A percentile compares a stretch with the other conserved stretches of the same genome.
Conservation (phyloP, 2,329 filamentous ascomycete species). For the Bipolaris oryzae region DNA sequence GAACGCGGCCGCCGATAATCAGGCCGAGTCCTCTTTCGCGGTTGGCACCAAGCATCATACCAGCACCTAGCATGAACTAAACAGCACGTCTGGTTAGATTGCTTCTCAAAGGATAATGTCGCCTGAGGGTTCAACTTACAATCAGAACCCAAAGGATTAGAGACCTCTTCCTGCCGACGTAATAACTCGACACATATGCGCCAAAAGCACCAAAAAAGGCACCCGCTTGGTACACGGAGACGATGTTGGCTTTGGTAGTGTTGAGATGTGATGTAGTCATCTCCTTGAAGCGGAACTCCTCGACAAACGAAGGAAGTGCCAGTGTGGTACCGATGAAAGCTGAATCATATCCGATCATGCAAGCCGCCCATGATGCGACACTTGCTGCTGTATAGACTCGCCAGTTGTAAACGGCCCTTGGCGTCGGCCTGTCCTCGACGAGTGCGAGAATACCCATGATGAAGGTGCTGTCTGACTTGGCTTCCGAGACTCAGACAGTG, state of each 20-base stretch:
- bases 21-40: slow-evolving; percentile 58
- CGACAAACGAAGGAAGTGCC: slow-evolving; percentile 69
- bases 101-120: not conserved
- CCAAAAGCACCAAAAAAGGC: slow-evolving; percentile 75
- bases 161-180: slow-evolving; percentile 69
- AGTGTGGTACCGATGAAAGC: slow-evolving; percentile 80
- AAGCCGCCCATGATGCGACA: slow-evolving; percentile 62
- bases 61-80: slow-evolving; percentile 69
- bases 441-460: slow-evolving; percentile 45
- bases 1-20: slow-evolving; percentile 62
- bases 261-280: slow-evolving; percentile 59
- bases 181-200: slow-evolving; percentile 67
- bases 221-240: slow-evolving; percentile 80
- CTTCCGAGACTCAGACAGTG: not conserved
- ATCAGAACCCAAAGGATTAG: slow-evolving; percentile 66
- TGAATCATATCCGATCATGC: slow-evolving; percentile 69
- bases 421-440: slow-evolving; percentile 57
- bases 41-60: slow-evolving; percentile 68
- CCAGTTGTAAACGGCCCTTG: slow-evolving; percentile 66
- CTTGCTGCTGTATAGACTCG: slow-evolving; percentile 61
- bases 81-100: not conserved
- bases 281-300: slow-evolving; percentile 68
- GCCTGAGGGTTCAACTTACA: slow-evolving; percentile 9
- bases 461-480: slow-evolving; percentile 1
- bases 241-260: slow-evolving; percentile 74